Evolutionary conservation across 257 asterid genomes (phyloP), one percentile per base, ranked within the genome.

Genomic region (Ocimum tenuiflorum): DNA sequence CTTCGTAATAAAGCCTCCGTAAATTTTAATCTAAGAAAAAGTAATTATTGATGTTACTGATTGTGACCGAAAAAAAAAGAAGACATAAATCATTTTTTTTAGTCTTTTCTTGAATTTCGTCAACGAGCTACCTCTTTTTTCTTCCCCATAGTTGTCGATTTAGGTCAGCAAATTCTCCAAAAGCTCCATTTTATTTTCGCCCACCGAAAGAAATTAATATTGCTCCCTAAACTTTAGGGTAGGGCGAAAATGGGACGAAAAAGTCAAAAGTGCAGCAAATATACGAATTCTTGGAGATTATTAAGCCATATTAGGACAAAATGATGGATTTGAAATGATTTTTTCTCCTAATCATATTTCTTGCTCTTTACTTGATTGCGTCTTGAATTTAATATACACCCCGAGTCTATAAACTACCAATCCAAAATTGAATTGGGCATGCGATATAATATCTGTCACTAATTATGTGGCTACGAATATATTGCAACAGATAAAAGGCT

Each of bases 311-410:
- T 70, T 71, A 60, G 68, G 71, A 72, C 77, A 72, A 61, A 62
- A 76, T 76, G 77, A 76, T 76, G 64, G 49, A 52, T 61, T 60
- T 67, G 74, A 61, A 71, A 76, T 76, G 68, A 76, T 71, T 61
- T 60, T 41, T 33, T 55, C 55, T 67, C 57, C 50, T 27, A 61
- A 53, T 63, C 64, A 41, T 63, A 41, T 17, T 70, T 12, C 63
- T 11, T 39, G 58, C 43, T 31, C 57, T 59, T 48, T 50, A 47
- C 58, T 56, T 41, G 23, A 45, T 60, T 48, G 36, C n/a, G 45
- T 6, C 12, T 35, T 50, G 49, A 18, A 48, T 47, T 47, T 50
- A 42, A 65, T 43, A n/a, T 20, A 14, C 7, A 36, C 2, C 13
- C 73, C 35, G 8, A 48, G 14, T 62, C 54, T 65, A 64, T 48